Base-by-base conservation (phyloP, 2,329 filamentous ascomycete genomes). In the Leptographium lundbergii region DNA sequence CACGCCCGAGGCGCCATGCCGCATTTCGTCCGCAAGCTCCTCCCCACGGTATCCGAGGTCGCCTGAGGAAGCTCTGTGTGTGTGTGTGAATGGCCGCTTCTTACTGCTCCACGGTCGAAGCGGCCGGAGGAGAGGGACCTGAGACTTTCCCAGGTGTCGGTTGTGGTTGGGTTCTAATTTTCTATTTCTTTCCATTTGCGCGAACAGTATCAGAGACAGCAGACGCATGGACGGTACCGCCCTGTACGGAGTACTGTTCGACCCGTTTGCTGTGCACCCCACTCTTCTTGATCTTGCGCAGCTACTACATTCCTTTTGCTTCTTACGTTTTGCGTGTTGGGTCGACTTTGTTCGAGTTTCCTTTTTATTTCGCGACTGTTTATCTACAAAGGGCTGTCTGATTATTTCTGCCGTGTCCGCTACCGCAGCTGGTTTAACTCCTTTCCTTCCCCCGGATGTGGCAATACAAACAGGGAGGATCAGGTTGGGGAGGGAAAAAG, bases 21-120 rank as follows among this genome's bases (percentile, higher is more conserved):
- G 62, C 67, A 68, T 62, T 71, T 73, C 61, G 66, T 71, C 63
- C 70, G 70, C 57, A 70, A 69, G 63, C 64, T 72, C 27, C 68
- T 73, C 62, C 69, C 69, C 54, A 71, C 70, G 10, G 70, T 73
- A 53, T 42, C 61, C 56, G 63, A 64, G 56, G 57, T 58, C 13
- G 50, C 51, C 29, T 58, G 22, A 39, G 34, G 51, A 19, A 9
- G 51, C 51, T 11, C 11, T 11, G 51, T 54, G 51, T 36, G 51
- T 54, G 29, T 24, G 51, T 36, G 51, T 54, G 51, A 22, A 27
- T 42, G 53, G 17, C 19, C 32, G 52, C 32, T 54, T 36, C 32
- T 39, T 42, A 32, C 24, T 25, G 53, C 32, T 39, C 53, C 32
- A 39, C 32, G 53, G 17, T 42, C 53, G 53, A 55, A 55, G 53